phyloP scores from a whole-genome alignment of 345 rosid species.

The Euphorbia lathyris region DNA sequence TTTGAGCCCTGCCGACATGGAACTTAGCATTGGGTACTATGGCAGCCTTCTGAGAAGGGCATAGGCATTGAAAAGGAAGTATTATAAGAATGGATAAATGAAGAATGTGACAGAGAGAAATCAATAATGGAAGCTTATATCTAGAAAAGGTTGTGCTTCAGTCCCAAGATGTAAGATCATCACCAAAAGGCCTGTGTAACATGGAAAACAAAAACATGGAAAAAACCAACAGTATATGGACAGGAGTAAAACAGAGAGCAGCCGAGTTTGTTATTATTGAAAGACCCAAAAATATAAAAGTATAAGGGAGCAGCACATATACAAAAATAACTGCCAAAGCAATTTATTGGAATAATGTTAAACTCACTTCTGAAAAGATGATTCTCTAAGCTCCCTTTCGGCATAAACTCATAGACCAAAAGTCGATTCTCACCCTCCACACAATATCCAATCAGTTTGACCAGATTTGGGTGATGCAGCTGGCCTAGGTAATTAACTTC shows the following conservation, averaged over 20 bases:
- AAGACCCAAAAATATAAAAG: too few relatives aligned
- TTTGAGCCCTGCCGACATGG: neutral
- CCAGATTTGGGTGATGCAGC: conserved; percentile 89
- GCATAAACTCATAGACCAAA: conserved; percentile 89
- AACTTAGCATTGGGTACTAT: neutral
- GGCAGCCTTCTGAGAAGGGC: neutral
- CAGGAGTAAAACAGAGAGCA: neutral
- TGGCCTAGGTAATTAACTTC: conserved; percentile 96
- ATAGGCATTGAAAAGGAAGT: neutral
- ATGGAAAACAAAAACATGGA: neutral
- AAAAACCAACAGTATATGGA: neutral
- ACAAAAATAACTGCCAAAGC: neutral
- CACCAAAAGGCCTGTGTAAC: neutral
- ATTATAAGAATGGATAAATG: neutral
- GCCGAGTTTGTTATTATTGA: neutral
- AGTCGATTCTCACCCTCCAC: conserved; percentile 80
- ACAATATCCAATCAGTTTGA: conserved; percentile 84
- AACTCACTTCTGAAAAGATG: conserved; percentile 59
- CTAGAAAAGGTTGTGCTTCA: neutral
- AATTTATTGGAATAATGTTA: neutral
- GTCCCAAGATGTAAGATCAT: neutral
- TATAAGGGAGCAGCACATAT: neutral
- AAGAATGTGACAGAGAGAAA: neutral
- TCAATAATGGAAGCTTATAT: neutral
- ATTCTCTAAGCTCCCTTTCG: conserved; percentile 95